Base-by-base conservation (phyloP, 495 filamentous ascomycete species). In the Schizothecium vesticola region DNA sequence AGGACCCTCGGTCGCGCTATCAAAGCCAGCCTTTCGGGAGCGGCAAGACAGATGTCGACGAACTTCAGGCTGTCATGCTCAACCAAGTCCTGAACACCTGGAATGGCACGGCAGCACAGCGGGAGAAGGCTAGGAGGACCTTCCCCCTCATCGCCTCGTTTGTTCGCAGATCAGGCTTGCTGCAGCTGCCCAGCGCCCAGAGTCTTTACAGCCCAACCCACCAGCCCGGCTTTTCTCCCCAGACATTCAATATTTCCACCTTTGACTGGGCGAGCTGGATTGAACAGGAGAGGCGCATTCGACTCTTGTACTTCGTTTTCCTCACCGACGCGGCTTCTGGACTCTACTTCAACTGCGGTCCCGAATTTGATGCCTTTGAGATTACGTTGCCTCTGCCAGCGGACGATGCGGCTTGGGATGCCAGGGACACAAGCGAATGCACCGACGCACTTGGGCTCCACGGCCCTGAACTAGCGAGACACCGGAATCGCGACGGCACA, bases 371-470 rank as follows among this genome's bases (percentile, higher is more conserved):
- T 59, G 69, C 79, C 11, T 76, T 82, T 55, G 86, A 89, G 66
- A 79, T 90, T 51, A 77, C 80, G 21, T 75, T 91, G 25, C 86
- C 87, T 4, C 72, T 91, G 13, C 89, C 89, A 4, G 80, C 85
- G 2, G 88, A 91, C 68, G 89, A 91, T 73, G 87, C 86, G 33
- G 83, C 86, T 13, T 91, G 87, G 87, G 88, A 90, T 16, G 87
- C 88, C 8, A 76, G 70, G 12, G 81, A 81, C 22, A 64, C 77
- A 3, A 67, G 77, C 13, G 86, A 87, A 23, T 91, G 89, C 72
- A 86, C 87, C n/a, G 80, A 83, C 66, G 85, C 86, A 2, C 77
- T 91, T 22, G 86, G 86, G 7, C 71, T 90, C 11, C 77, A 84
- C 58, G 87, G 87, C 11, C 73, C 79, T 7, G 73, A 78, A 7